Evolutionary conservation across 352 stramenopile genomes (phyloP).

Genomic region (Phytophthora citricola): DNA sequence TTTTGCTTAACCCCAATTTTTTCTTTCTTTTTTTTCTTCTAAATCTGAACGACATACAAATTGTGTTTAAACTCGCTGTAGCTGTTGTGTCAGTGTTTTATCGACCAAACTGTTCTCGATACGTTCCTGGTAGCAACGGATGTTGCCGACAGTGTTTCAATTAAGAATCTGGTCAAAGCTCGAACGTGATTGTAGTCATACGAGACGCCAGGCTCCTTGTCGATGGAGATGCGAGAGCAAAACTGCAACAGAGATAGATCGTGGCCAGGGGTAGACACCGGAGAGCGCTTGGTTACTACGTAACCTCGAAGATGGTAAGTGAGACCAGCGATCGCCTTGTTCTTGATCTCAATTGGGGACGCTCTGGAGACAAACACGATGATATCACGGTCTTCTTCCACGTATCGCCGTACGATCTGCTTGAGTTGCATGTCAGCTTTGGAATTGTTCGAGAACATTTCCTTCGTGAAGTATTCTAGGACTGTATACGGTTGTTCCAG

Average conservation of each 20-base stretch:
- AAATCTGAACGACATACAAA: neutral
- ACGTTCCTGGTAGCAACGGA: conserved; percentile 46
- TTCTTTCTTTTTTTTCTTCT: too few species aligned
- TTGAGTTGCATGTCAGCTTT: conserved; percentile 26
- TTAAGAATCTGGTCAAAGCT: conserved; percentile 49
- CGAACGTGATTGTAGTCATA: conserved; percentile 33
- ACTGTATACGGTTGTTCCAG: conserved; percentile 20
- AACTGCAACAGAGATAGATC: conserved; percentile 56
- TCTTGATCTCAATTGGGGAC: conserved; percentile 20
- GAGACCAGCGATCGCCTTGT: conserved; percentile 27
- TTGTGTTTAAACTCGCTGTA: neutral
- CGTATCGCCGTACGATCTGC: conserved; percentile 31
- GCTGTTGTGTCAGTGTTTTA: conserved; percentile 4
- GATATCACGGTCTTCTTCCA: conserved; percentile 20
- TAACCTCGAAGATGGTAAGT: conserved; percentile 28
- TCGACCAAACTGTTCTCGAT: conserved; percentile 55
- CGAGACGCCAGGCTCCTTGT: conserved; percentile 37
- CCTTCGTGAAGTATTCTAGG: conserved; percentile 29
- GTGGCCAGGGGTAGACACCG: conserved; percentile 17
- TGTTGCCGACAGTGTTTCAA: conserved; percentile 44
- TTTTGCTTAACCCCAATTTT: neutral
- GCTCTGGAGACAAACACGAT: conserved; percentile 22
- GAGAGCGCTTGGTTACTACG: conserved; percentile 49
- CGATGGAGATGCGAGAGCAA: conserved; percentile 55
- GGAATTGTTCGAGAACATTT: conserved; percentile 22